Base-by-base conservation (phyloP, 2,329 filamentous ascomycete genomes). In the Teratosphaeria destructans region DNA sequence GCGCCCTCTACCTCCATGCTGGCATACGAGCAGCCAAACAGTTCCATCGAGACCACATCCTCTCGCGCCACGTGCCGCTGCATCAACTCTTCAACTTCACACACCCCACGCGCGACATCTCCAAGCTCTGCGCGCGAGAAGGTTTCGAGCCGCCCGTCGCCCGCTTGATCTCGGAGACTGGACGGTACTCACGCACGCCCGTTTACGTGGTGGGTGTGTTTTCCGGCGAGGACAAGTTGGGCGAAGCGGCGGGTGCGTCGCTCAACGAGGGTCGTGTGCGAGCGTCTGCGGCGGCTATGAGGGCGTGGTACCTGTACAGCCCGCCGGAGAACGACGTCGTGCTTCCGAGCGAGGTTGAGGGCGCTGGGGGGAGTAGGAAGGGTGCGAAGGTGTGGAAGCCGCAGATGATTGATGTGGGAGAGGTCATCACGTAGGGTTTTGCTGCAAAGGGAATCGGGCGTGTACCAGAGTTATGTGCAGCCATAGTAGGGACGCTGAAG, bases 271-370 rank as follows among this genome's bases (percentile, higher is more conserved):
- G 89, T 35, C 84, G 90, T 64, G 81, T 83, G 64, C 83, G 89
- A 73, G 94, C 94, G 23, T 85, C 89, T 43, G 92, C 95, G 69
- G 86, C 88, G 63, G 86, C 91, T 19, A 79, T 99, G 70, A 95
- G 96, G 80, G 82, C 87, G 5, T 99, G 94, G 94, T 99, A 99
- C 75, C 79, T 99, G 57, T 99, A 99, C 78, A 92, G 86, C 73
- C 93, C 94, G 1, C 71, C 83, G 53, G 72, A 77, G 7, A 74
- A 82, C 37, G 72, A 79, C 27, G 74, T 78, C 6, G 76, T 76
- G 35, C 70, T 82, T 58, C 81, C 82, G 29, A 82, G 78, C 64
- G 79, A 79, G 23, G 65, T 67, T 5, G 67, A 71, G 71, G 64
- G 64, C 4, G 58, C 43, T 10, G 67, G 68, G 53, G 66, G 69